Evolutionary conservation across 495 filamentous ascomycete species (phyloP).

Genomic region (Friedmanniomyces endolithicus): DNA sequence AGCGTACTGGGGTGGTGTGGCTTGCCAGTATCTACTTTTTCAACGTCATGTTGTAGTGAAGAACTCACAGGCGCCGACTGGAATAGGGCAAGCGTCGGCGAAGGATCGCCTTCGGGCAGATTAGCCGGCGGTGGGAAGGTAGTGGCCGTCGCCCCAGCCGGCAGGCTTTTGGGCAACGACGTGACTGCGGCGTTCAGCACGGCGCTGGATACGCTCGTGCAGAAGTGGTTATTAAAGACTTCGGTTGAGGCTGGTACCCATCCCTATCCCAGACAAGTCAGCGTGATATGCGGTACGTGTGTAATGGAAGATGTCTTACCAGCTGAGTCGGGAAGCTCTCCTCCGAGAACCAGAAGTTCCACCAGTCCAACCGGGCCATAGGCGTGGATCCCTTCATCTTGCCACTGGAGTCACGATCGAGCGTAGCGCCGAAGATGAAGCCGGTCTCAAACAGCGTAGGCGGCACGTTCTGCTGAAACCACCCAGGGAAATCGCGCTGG

Average conservation of each 20-base stretch:
- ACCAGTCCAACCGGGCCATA: background rate
- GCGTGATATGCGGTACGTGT: no score
- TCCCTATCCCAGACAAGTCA: background rate
- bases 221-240: background rate
- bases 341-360: background rate
- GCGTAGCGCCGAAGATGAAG: background rate
- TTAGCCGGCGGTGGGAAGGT: background rate
- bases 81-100: background rate
- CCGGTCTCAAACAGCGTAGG: background rate
- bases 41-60: no score
- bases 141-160: background rate
- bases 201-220: background rate
- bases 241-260: background rate
- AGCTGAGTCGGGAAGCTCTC: background rate
- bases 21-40: no score
- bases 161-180: background rate
- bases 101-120: background rate
- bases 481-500: background rate
- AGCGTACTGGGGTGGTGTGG: no score
- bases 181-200: background rate
- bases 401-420: background rate
- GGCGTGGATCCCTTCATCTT: background rate
- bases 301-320: no score
- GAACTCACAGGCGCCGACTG: background rate
- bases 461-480: background rate